Conservation (phyloP, 192 early-diverging fungal genomes). For the Gryganskiella cystojenkinii region DNA sequence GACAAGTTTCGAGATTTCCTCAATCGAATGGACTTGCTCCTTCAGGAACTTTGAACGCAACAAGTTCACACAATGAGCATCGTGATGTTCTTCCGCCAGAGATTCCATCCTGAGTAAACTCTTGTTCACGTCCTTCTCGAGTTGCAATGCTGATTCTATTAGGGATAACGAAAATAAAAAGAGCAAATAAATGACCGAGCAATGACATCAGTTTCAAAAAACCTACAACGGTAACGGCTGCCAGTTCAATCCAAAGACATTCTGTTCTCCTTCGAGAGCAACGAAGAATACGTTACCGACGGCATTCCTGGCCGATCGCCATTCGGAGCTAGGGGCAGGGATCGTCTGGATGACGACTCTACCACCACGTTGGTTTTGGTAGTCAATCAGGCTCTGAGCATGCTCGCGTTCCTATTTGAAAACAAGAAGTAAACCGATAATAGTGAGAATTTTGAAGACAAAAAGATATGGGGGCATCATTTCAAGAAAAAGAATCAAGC, state of each 20-base stretch:
- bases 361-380: conserved; percentile 62
- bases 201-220: too few relatives aligned
- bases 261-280: neutral
- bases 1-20: conserved; percentile 57
- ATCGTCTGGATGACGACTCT: conserved; percentile 54
- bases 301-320: conserved; percentile 65
- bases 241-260: too few relatives aligned
- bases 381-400: conserved; percentile 54
- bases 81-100: conserved; percentile 56
- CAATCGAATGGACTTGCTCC: conserved; percentile 62
- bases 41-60: conserved; percentile 54
- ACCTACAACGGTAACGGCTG: too few relatives aligned
- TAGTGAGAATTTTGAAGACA: too few relatives aligned
- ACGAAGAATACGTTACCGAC: conserved; percentile 7
- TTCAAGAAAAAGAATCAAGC: too few relatives aligned
- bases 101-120: conserved; percentile 58
- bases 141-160: conserved; percentile 60
- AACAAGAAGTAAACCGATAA: neutral
- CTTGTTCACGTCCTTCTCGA: conserved; percentile 69
- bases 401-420: conserved; percentile 33
- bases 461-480: too few relatives aligned
- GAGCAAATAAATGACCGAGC: neutral
- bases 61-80: conserved; percentile 59
- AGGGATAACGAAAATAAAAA: neutral
- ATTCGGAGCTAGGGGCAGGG: conserved; percentile 62